Base-by-base conservation (phyloP, 139 green algal species). In the Chlorella sp. region DNA sequence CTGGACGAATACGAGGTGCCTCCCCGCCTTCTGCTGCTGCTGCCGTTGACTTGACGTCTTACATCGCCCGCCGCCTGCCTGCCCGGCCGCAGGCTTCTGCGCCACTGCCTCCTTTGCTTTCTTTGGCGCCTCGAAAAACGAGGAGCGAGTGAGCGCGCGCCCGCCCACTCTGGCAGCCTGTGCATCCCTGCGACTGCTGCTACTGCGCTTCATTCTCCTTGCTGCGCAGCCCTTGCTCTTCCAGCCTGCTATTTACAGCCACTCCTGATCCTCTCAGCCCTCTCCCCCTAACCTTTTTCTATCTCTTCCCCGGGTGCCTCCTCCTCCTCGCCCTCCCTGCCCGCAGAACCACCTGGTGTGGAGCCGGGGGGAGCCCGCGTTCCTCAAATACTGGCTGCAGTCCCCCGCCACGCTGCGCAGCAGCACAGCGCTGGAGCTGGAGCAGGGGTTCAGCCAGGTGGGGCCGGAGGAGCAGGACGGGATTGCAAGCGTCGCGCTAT, bases 301-400 rank as follows among this genome's bases (percentile, higher is more conserved):
- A 80, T 12, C 32, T 37, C 73, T 42, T 19, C 64, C 64, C 64
- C 24, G 21, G 21, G 64, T 71, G 21, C 21, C 64, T 18, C 60
- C 60, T 26, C 60, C 60, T 18, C 18, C 26, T 37, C 26, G 26
- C 69, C 28, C 69, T 36, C 85, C 21, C 19, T 83, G 22, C n/a
- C 53, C 37, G 40, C 91, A 93, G 91, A 93, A 93, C 87, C 91
- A 93, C 66, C 83, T 89, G 19, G 89, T 92, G 66, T 93, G 91
- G 91, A 82, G 34, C 9, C 40, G 77, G 36, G 91, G 91, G 9
- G 91, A 93, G 84, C 91, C 91, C 15, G 89, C 89, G 19, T 93
- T 91, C 64, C 71, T 93, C 24, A 90, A 92, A 69, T 81, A 90
- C 42, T 93, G 89, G 89, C 61, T 93, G n/a, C 75, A 83, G 16